A percentile compares a stretch with the other conserved stretches of the same genome.
These are phyloP conservation scores for Lactuca saligna DNA, from an alignment of 129 eudicot species.

Conservation along the genomic window DNA sequence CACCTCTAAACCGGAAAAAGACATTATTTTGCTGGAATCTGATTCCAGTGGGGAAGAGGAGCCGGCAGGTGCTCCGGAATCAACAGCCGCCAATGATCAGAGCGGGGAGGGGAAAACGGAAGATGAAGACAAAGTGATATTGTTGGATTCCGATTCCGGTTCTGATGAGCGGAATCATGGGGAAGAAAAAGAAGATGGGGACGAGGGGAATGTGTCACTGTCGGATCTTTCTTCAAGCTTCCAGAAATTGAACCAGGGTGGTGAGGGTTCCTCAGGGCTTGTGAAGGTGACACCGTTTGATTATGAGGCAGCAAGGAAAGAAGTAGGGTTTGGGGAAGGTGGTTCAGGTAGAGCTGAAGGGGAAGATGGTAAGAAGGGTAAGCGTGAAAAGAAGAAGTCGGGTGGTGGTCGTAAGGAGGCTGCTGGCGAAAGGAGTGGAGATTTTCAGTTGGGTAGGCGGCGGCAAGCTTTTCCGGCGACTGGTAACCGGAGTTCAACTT, in stretches of 20 bases:
- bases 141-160: constrained; percentile 39
- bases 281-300: constrained; percentile 69
- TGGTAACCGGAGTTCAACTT: constrained; percentile 94
- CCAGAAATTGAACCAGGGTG: constrained; percentile 40
- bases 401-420: constrained; percentile 31
- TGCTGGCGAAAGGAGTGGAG: constrained; percentile 44
- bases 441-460: constrained; percentile 65
- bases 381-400: constrained; percentile 29
- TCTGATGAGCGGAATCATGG: background rate
- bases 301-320: constrained; percentile 73
- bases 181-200: constrained; percentile 35
- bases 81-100: constrained; percentile 37
- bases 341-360: constrained; percentile 26
- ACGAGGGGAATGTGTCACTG: constrained; percentile 58
- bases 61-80: constrained; percentile 23
- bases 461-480: constrained; percentile 92
- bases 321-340: constrained; percentile 53
- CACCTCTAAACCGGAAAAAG: constrained; percentile 31
- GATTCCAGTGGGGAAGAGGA: constrained; percentile 39
- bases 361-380: constrained; percentile 28
- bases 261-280: constrained; percentile 25
- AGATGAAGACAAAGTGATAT: constrained; percentile 39
- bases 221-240: constrained; percentile 87
- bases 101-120: constrained; percentile 22
- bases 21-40: constrained; percentile 40